Base-by-base conservation (phyloP, 768 basidiomycete species). In the Suillus subaureus region DNA sequence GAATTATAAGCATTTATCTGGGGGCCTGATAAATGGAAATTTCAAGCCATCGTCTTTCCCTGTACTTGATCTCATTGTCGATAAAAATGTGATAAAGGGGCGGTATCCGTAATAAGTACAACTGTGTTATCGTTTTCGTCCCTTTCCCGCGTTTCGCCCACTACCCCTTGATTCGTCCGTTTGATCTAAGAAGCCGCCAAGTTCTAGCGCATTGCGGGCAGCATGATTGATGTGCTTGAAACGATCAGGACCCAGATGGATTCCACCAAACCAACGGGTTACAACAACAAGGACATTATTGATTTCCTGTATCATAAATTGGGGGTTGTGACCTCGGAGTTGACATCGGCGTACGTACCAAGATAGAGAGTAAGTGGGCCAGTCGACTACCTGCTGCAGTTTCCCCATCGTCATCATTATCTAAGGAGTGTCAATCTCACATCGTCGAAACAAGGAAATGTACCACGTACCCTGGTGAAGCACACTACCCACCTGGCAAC, bases 181-280 rank as follows among this genome's bases (percentile, higher is more conserved):
- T 11, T 72, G 77, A 51, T 93, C 91, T 39, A 99, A 78, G 74
- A 98, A 94, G 0, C 96, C 96, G 12, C 92, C 97, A 0, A 88
- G 68, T 52, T 97, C 93, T 6, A 99, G 82, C 1, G 96, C 96
- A 71, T 94, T 93, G 26, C 97, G 85, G 2, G 96, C 97, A 4
- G 94, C 94, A 74, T 96, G 93, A 72, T 97, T 98, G 76, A 99
- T 99, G 71, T 97, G 94, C 73, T 92, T 92, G 78, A 91, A 94
- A 42, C 91, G 81, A 73, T 96, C 96, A 1, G 95, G 89, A 4
- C 94, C 96, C 1, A 99, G 83, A 67, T 93, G 92, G 15, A 91
- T 90, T 0, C 97, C 97, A 16, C 97, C 97, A 73, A 92, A 98
- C 79, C 94, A 97, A 45, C 97, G 88, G 4, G 96, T 94, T 15